Percentiles rank a stretch among this genome's conserved stretches.
Conservation (phyloP, 1,284 basidiomycete genomes). For the Ceratobasidium sp. region DNA sequence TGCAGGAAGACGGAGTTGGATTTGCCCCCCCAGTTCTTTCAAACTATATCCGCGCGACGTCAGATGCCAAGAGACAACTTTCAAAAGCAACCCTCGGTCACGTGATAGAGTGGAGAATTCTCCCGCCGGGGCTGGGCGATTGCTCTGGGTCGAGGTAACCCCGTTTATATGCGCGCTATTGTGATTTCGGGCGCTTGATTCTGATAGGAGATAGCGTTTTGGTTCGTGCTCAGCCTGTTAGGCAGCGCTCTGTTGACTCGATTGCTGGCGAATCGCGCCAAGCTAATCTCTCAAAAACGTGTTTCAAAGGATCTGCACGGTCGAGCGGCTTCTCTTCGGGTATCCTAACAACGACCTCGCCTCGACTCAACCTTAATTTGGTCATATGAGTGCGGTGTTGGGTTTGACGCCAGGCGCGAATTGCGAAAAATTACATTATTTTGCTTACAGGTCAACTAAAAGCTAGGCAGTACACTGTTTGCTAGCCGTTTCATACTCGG, state of each 20-base stretch:
- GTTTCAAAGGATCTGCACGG: background rate
- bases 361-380: background rate
- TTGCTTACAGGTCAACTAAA: background rate
- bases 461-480: background rate
- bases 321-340: background rate
- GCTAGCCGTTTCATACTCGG: too few species aligned
- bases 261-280: background rate
- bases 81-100: background rate
- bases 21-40: background rate
- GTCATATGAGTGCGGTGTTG: constrained; percentile 5
- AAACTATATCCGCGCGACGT: background rate
- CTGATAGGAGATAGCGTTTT: background rate
- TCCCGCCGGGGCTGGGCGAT: constrained; percentile 2
- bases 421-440: background rate
- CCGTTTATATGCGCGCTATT: constrained; percentile 1
- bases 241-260: background rate
- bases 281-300: background rate
- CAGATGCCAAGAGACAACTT: background rate
- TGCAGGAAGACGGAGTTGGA: background rate
- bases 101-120: background rate
- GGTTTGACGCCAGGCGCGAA: background rate
- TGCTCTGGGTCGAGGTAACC: background rate
- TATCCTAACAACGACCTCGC: background rate
- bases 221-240: background rate
- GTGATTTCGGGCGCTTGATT: background rate